Conservation (phyloP, 352 stramenopile genomes). For the Globisporangium rhizosaccharum region DNA sequence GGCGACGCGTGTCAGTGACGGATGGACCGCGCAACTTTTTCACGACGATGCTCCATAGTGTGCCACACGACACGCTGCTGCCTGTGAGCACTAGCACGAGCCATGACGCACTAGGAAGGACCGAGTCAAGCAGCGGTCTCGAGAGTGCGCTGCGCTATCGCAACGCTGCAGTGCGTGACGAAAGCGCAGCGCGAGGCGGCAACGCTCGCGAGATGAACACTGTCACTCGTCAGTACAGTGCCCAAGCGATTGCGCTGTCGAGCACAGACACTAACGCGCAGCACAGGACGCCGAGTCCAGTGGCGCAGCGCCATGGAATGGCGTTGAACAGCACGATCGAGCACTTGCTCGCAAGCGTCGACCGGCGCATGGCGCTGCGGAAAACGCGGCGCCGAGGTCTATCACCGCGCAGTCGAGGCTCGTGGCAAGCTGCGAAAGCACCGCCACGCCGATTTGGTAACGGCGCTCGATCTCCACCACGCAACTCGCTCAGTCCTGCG, state of each 20-base stretch:
- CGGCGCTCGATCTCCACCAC: no score
- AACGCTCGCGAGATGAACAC: constrained; percentile 3
- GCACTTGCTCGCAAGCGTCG: neutral
- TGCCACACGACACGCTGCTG: constrained; percentile 5
- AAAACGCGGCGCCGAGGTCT: neutral
- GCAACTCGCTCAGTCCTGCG: no score
- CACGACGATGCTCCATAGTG: constrained; percentile 20
- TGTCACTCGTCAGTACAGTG: constrained; percentile 22
- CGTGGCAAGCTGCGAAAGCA: neutral
- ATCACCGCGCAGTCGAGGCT: no score
- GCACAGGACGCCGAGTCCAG: neutral
- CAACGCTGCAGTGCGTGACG: constrained; percentile 36
- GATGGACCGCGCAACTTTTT: constrained; percentile 20
- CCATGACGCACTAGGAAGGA: neutral
- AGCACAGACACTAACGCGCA: neutral
- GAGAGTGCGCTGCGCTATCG: constrained; percentile 17
- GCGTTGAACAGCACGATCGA: neutral
- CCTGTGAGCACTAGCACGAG: neutral
- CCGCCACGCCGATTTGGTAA: neutral
- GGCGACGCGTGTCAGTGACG: constrained; percentile 15
- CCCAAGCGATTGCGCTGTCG: constrained; percentile 6
- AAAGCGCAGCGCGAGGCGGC: neutral
- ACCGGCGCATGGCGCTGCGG: neutral
- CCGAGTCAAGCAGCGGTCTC: neutral
- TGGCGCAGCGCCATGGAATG: neutral